Percentiles rank a stretch among this genome's conserved stretches.
These are phyloP conservation scores for Magnaporthiopsis rhizophila DNA, from an alignment of 2,329 filamentous ascomycete species.

Conservation along the genomic window DNA sequence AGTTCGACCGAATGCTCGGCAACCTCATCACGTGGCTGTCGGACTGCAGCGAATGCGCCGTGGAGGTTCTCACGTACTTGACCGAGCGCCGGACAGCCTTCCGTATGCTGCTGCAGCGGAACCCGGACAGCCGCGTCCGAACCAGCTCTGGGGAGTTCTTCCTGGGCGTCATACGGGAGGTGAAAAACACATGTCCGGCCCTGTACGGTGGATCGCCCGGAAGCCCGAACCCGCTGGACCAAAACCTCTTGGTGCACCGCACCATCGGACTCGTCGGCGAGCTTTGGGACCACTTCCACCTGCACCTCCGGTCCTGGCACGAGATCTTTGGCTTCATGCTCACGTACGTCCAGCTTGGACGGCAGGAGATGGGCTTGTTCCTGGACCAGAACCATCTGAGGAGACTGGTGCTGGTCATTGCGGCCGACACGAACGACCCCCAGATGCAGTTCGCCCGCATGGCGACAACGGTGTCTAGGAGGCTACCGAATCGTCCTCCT, in stretches of 20 bases:
- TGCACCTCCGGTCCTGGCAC: constrained; percentile 59
- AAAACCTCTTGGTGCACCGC: constrained; percentile 33
- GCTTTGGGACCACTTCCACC: constrained; percentile 57
- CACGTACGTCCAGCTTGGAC: constrained; percentile 56
- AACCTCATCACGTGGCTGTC: constrained; percentile 39
- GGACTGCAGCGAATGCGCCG: constrained; percentile 46
- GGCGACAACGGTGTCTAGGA: constrained; percentile 41
- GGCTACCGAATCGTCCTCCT: constrained; percentile 40
- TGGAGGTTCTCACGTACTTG: constrained; percentile 56
- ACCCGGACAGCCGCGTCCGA: constrained; percentile 49
- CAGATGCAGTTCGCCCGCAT: constrained; percentile 48
- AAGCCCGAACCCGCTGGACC: constrained; percentile 13
- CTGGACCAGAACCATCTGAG: constrained; percentile 54
- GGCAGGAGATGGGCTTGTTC: constrained; percentile 47
- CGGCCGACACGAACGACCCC: constrained; percentile 46
- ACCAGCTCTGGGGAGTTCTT: constrained; percentile 42
- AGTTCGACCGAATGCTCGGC: constrained; percentile 43
- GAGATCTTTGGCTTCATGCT: constrained; percentile 67
- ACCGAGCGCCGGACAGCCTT: constrained; percentile 45
- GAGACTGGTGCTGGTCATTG: constrained; percentile 51
- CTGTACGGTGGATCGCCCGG: constrained; percentile 32
- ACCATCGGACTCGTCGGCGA: constrained; percentile 13
- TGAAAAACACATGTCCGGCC: constrained; percentile 40
- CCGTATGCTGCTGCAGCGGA: constrained; percentile 57
- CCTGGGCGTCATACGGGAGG: constrained; percentile 39